Base-by-base conservation (phyloP, 2,329 filamentous ascomycete genomes). In the Karstenula rhodostoma region DNA sequence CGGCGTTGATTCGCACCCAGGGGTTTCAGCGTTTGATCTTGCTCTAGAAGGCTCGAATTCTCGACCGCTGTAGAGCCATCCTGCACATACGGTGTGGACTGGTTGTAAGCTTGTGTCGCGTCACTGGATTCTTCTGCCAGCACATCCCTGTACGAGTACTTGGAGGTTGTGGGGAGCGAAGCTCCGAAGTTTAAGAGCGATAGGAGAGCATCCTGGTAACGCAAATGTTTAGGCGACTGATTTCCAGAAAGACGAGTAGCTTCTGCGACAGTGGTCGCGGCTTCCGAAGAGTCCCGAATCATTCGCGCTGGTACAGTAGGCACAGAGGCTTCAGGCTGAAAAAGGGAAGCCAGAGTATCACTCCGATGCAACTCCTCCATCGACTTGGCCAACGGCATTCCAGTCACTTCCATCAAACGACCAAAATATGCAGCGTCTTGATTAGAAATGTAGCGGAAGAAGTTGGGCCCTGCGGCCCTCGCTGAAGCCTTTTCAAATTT, bases 391-490 rank as follows among this genome's bases (percentile, higher is more conserved):
- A 46, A 27, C 23, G 25, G 27, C 6, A 46, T 1, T 6, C 52
- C 52, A 15, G 52, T 55, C n/a, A 22, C 19, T 35, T 55, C 52
- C 40, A 23, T 22, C 2, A 55, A 22, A 15, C 25, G 51, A 29
- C 17, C 25, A 7, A 25, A 43, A 19, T 29, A 37, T 25, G 17
- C 19, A 22, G 15, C 17, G 13, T 53, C 51, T n/a, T 32, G 17
- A 9, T 15, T 22, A 32, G 51, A 33, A 17, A 32, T 43, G 37
- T 43, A 44, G 17, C 37, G 37, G 13, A 32, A 15, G 35, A 53
- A 53, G 5, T 13, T n/a, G 23, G 37, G n/a, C 37, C 13, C 9
- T 43, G n/a, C 17, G 19, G 32, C 37, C 17, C 12, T 15, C 1
- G 3, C 12, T 15, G 15, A 15, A 37, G 15, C 13, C 17, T 8